phyloP scores from a whole-genome alignment of 768 basidiomycete species.

The Hericium erinaceus region DNA sequence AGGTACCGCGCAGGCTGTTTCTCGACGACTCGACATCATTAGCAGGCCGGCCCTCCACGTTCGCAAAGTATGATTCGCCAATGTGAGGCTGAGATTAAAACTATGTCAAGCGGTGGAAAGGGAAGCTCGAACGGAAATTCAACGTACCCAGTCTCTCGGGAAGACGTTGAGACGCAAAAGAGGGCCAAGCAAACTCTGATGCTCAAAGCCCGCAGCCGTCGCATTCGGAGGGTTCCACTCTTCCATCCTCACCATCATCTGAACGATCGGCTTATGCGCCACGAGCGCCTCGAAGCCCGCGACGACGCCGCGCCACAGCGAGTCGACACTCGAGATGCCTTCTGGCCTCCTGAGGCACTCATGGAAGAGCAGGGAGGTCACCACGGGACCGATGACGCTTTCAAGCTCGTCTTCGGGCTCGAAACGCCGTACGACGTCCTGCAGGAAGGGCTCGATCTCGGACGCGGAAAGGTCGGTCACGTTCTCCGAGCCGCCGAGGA shows the following conservation, averaged over 20 bases:
- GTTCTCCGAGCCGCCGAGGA: slow-evolving; percentile 38
- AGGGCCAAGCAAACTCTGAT: slow-evolving; percentile 68
- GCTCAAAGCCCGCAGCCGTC: slow-evolving; percentile 55
- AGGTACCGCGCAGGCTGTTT: slow-evolving; percentile 75
- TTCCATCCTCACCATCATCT: slow-evolving; percentile 65
- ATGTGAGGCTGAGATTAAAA: slow-evolving; percentile 52
- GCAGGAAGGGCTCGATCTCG: slow-evolving; percentile 73
- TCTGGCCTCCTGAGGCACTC: slow-evolving; percentile 54
- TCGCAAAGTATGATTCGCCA: slow-evolving; percentile 73
- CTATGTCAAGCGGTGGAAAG: slow-evolving; percentile 2
- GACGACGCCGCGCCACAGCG: slow-evolving; percentile 80
- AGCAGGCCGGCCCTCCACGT: slow-evolving; percentile 65
- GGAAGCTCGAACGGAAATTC: neutral
- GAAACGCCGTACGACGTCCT: slow-evolving; percentile 76
- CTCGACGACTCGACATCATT: slow-evolving; percentile 77
- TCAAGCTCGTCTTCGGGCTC: slow-evolving; percentile 73
- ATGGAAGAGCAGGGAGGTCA: slow-evolving; percentile 54
- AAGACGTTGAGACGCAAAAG: slow-evolving; percentile 80
- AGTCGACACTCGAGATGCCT: slow-evolving; percentile 63
- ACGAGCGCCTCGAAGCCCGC: slow-evolving; percentile 75
- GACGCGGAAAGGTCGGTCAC: slow-evolving; percentile 46
- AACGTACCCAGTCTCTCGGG: slow-evolving; percentile 76
- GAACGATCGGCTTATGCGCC: slow-evolving; percentile 74
- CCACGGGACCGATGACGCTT: slow-evolving; percentile 67
- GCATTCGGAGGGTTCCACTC: slow-evolving; percentile 63